These are phyloP conservation scores for Datisca glomerata DNA, from an alignment of 306 rosid species.

Conservation along the genomic window DNA sequence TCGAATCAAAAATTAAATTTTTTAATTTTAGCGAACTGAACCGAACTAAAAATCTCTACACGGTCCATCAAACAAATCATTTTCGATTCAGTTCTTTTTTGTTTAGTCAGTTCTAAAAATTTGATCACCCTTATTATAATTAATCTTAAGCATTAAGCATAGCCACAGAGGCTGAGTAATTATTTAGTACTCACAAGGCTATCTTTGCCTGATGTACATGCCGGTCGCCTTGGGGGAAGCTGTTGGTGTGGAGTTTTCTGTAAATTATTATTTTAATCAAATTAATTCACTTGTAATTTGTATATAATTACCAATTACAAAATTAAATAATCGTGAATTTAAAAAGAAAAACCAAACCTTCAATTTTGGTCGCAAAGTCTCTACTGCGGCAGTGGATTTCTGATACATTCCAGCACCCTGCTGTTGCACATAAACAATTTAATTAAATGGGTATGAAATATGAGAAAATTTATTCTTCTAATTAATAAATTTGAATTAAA, in stretches of 20 bases:
- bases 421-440: conserved; percentile 20
- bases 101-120: too few relatives aligned
- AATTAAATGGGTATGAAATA: neutral
- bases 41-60: too few relatives aligned
- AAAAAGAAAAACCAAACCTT: conserved; percentile 25
- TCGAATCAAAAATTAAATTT: too few relatives aligned
- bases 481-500: neutral
- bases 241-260: conserved; percentile 90
- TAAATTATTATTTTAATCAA: conserved; percentile 1
- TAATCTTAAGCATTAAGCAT: too few relatives aligned
- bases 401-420: conserved; percentile 78
- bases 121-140: too few relatives aligned
- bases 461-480: too few relatives aligned
- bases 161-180: too few relatives aligned
- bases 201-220: conserved; percentile 59
- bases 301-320: neutral
- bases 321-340: neutral
- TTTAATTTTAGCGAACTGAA: too few relatives aligned
- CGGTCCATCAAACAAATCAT: too few relatives aligned
- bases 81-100: too few relatives aligned
- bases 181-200: conserved; percentile 24
- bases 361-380: conserved; percentile 70
- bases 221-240: conserved; percentile 88
- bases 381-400: conserved; percentile 57
- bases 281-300: neutral